Percentiles rank a stretch among this genome's conserved stretches.
These are phyloP conservation scores for Rugonectria rugulosa DNA, from an alignment of 2,329 filamentous ascomycete genomes.

Conservation along the genomic window DNA sequence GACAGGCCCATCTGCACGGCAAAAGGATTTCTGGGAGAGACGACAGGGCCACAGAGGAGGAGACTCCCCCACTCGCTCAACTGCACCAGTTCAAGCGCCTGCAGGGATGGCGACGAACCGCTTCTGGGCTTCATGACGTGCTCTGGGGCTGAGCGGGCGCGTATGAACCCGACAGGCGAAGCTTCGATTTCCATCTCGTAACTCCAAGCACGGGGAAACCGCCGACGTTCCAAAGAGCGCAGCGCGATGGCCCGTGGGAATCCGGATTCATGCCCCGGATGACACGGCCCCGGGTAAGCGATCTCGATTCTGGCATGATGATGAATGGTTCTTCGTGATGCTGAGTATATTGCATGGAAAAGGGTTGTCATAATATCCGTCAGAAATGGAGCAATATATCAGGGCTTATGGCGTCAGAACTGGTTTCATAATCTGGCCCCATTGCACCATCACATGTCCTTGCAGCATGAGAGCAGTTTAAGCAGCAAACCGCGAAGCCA, in stretches of 20 bases:
- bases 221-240: slow-evolving; percentile 23
- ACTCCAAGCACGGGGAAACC: slow-evolving; percentile 22
- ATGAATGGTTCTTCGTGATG: slow-evolving; percentile 12
- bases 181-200: slow-evolving; percentile 34
- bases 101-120: slow-evolving; percentile 24
- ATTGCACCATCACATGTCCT: slow-evolving; percentile 32
- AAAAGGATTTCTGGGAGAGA: slow-evolving; percentile 12
- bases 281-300: slow-evolving; percentile 1
- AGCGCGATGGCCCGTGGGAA: slow-evolving; percentile 28
- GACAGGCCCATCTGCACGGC: slow-evolving; percentile 23
- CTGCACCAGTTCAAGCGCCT: slow-evolving; percentile 12
- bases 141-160: slow-evolving; percentile 19
- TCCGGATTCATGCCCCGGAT: slow-evolving; percentile 11
- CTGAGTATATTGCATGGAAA: not conserved
- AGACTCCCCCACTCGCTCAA: slow-evolving; percentile 16
- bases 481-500: no score
- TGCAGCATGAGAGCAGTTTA: no score
- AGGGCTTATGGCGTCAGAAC: slow-evolving; percentile 34
- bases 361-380: slow-evolving; percentile 16
- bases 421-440: slow-evolving; percentile 7
- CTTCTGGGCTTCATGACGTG: slow-evolving; percentile 23
- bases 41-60: slow-evolving; percentile 8
- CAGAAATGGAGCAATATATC: slow-evolving; percentile 33
- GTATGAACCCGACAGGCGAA: slow-evolving; percentile 3
- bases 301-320: slow-evolving; percentile 8